These are phyloP conservation scores for Auxenochlorella pyrenoidosa DNA, from an alignment of 139 green algal species.

Conservation along the genomic window DNA sequence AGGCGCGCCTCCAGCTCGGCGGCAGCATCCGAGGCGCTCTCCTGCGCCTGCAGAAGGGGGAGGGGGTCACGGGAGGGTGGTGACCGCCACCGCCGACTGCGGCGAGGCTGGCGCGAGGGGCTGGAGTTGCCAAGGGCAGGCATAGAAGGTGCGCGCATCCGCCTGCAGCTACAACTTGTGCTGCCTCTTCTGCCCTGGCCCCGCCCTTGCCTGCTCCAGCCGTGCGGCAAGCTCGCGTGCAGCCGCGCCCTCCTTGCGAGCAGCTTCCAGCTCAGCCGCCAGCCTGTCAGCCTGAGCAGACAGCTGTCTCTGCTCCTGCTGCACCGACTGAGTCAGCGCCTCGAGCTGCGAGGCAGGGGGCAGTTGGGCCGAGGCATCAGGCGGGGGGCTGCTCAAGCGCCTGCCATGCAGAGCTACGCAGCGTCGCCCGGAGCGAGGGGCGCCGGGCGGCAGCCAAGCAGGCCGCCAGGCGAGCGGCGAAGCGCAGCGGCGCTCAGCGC, in stretches of 20 bases:
- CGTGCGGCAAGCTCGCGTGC: neutral
- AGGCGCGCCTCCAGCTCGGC: neutral
- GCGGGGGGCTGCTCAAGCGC: too few species aligned
- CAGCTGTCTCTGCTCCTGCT: neutral
- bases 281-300: neutral
- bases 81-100: too few species aligned
- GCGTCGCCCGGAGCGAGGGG: too few species aligned
- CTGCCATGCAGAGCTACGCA: too few species aligned
- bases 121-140: too few species aligned
- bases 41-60: neutral
- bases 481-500: neutral
- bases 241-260: neutral
- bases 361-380: neutral
- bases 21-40: neutral
- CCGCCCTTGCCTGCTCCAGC: neutral
- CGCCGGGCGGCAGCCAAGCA: too few species aligned
- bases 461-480: too few species aligned
- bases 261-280: constrained; percentile 1
- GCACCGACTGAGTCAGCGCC: neutral
- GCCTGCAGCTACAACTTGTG: too few species aligned
- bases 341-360: neutral
- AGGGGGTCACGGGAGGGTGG: too few species aligned
- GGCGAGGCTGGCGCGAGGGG: too few species aligned
- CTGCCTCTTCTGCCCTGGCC: too few species aligned
- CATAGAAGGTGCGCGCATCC: too few species aligned